Evolutionary conservation across 768 basidiomycete genomes (phyloP).

Genomic region (Mycena galericulata): DNA sequence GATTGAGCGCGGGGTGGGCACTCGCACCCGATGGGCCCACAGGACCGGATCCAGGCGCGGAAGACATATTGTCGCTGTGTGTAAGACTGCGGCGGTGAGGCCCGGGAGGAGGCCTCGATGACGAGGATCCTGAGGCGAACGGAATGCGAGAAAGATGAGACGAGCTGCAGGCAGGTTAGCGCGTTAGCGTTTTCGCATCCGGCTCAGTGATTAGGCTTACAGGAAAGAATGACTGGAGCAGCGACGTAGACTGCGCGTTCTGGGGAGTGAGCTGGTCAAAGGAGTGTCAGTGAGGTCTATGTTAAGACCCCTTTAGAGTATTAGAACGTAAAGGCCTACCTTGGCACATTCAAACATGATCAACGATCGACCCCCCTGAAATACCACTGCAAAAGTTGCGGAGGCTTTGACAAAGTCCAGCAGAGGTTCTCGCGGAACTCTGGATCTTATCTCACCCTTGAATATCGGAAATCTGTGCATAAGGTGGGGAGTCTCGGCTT

Average conservation of each 20-base stretch:
- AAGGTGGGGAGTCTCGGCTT: not conserved
- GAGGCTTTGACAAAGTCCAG: not conserved
- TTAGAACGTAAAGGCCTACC: not conserved
- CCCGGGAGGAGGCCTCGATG: not conserved
- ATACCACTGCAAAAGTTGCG: not conserved
- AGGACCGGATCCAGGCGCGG: not conserved
- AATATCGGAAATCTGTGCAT: not conserved
- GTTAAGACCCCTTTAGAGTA: no score
- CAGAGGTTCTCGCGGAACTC: no score
- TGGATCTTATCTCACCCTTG: not conserved
- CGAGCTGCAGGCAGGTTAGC: slow-evolving; percentile 4
- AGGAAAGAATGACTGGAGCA: not conserved
- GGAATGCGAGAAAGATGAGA: slow-evolving; percentile 14
- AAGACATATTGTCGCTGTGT: not conserved
- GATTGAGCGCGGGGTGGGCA: slow-evolving; percentile 5
- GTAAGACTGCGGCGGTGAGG: slow-evolving; percentile 2
- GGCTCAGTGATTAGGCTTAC: slow-evolving; percentile 3
- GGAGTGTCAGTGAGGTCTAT: no score
- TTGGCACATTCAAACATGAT: not conserved
- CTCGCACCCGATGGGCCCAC: not conserved
- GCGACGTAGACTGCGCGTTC: not conserved
- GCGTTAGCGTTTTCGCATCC: not conserved
- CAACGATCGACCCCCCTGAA: not conserved
- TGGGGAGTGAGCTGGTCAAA: not conserved
- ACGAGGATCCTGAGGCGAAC: slow-evolving; percentile 8